These are phyloP conservation scores for Pisolithus thermaeus DNA, from an alignment of 1,284 basidiomycete genomes.

Conservation along the genomic window DNA sequence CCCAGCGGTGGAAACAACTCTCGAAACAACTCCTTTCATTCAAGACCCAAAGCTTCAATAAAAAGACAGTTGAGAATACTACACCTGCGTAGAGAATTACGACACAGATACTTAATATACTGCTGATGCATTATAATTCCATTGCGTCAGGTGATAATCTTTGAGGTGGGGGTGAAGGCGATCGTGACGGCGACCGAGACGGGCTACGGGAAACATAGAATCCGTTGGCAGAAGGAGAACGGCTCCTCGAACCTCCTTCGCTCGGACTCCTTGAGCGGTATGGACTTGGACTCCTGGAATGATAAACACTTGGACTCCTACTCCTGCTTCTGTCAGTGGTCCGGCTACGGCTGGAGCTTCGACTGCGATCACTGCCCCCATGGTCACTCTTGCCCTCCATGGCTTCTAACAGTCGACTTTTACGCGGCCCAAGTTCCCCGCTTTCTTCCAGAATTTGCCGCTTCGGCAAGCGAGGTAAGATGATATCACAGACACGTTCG, in stretches of 20 bases:
- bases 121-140: conserved; percentile 16
- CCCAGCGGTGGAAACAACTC: conserved; percentile 62
- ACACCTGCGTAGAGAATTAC: conserved; percentile 14
- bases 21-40: conserved; percentile 56
- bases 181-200: conserved; percentile 40
- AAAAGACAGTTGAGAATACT: conserved; percentile 30
- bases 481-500: conserved; percentile 95
- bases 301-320: conserved; percentile 18
- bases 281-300: conserved; percentile 21
- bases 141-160: conserved; percentile 58
- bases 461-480: conserved; percentile 86
- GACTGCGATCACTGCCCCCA: conserved; percentile 34
- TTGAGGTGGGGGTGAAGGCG: conserved; percentile 39
- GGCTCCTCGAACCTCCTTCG: conserved; percentile 14
- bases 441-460: conserved; percentile 87
- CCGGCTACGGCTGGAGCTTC: conserved; percentile 28
- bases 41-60: conserved; percentile 53
- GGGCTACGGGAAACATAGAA: conserved; percentile 61
- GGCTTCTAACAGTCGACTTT: conserved; percentile 76
- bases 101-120: background rate
- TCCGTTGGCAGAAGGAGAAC: conserved; percentile 41
- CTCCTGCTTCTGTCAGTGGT: conserved; percentile 21
- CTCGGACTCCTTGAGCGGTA: conserved; percentile 28
- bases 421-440: conserved; percentile 79
- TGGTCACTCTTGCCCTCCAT: conserved; percentile 67